Evolutionary conservation across 1,284 basidiomycete species (phyloP), one percentile per base, ranked within the genome.

Genomic region (Gymnopus androsaceus): DNA sequence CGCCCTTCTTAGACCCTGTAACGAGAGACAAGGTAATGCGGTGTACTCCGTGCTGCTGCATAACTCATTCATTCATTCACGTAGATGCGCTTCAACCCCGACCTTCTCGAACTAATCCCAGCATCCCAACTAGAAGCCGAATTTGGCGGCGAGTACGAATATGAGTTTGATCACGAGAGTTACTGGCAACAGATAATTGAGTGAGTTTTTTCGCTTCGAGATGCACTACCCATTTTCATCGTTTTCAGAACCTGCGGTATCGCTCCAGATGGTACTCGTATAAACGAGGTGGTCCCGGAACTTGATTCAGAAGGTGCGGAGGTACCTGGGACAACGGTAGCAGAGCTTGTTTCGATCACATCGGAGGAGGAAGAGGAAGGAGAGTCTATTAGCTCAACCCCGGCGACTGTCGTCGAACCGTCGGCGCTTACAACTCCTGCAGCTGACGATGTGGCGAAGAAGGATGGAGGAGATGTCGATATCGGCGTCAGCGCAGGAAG

Each of bases 1-100:
- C 85, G 6, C 93, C 94, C 0, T 94, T 96, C 76, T 72, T 97
- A 57, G 94, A 96, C 69, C 94, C 94, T 4, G 83, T 94, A 41
- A 96, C 94, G 0, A 81, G 90, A 53, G 92, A 94, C 64, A 96
- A 96, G 83, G 89, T 90, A 54, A 31, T 14, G 31, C 14, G 7
- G 21, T 53, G 23, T 40, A 33, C 11, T 45, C 33, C 17, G 40
- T 45, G 27, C 41, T 25, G 19, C 23, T 11, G 40, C 12, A 31
- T 21, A 21, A 19, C 8, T 21, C 37, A 40, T 17, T 27, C 17
- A 44, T 38, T 38, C 17, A 33, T 46, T 17, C 27, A 28, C 58
- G 41, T 14, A 90, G 88, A 92, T 94, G 84, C 84, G 87, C 30
- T 95, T 96, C 72, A 95, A 96, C 67, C 92, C 92, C 5, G 80